A percentile compares a stretch with the other conserved stretches of the same genome.
Evolutionary conservation across 2,329 filamentous ascomycete genomes (phyloP).

Genomic region (Tolypocladium nubicola): DNA sequence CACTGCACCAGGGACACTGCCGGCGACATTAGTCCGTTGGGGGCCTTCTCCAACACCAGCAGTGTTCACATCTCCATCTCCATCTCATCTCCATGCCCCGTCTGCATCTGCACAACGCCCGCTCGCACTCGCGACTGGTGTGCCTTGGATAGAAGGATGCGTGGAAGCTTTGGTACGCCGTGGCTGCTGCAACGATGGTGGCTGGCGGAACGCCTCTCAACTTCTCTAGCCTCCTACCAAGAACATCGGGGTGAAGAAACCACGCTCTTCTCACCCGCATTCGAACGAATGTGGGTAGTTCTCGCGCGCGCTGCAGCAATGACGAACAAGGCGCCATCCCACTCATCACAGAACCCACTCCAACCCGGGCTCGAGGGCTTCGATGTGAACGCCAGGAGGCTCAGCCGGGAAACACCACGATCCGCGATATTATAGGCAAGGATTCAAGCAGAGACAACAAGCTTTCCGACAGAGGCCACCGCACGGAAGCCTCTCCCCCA

Average conservation of each 20-base stretch:
- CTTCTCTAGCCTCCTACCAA: background rate
- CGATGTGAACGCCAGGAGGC: conserved; percentile 1
- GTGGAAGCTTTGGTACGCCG: background rate
- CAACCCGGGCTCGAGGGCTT: background rate
- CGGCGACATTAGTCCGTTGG: background rate
- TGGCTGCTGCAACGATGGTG: background rate
- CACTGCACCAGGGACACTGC: background rate
- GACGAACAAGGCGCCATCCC: background rate
- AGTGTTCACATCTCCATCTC: background rate
- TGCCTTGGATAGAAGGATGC: background rate
- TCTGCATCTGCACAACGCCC: background rate
- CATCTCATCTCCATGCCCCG: background rate
- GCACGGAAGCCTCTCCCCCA: background rate
- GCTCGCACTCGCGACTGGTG: background rate
- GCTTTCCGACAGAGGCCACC: background rate
- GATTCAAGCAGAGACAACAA: background rate
- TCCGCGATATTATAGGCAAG: background rate
- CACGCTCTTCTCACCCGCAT: background rate
- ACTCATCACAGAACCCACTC: background rate
- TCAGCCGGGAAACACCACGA: conserved; percentile 2
- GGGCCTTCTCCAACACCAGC: background rate
- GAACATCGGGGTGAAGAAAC: background rate
- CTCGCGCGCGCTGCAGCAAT: background rate
- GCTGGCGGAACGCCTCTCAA: background rate
- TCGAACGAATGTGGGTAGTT: too few relatives aligned